Evolutionary conservation across 2,329 filamentous ascomycete genomes (phyloP), one percentile per base, ranked within the genome.

Genomic region (Calonectria ilicicola): DNA sequence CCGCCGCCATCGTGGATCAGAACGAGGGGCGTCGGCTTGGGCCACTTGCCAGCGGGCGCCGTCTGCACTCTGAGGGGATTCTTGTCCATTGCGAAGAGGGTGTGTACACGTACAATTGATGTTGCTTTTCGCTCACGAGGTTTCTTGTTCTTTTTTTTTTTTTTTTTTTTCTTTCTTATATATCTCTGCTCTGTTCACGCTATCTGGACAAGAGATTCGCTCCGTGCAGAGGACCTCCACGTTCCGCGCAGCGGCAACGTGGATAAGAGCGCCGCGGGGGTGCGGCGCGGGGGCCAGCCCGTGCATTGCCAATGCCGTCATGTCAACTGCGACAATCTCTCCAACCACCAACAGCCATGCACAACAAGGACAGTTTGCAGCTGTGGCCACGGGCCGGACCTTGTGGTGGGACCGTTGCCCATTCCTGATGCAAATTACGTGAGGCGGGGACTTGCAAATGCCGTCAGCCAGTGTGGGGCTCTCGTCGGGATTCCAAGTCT

Each of bases 1-100:
- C 81, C 81, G 65, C 80, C 80, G 32, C 80, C 80, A 49, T 82
- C 80, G 72, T 82, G 81, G 65, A 82, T 78, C 27, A 82, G 70
- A 2, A 82, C 80, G 23, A 82, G 70, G 29, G 80, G 80, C 49
- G 70, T 62, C 5, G 67, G 65, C 53, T 68, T 68, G 51, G 65
- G 65, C 44, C 51, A 68, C 65, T 68, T 68, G 51, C 65, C 65
- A 29, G 42, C 40, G 42, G 65, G 65, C 53, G 65, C 51, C 14
- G 51, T 58, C 51, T 68, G 65, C 42, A 68, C 65, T 68, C 53
- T 68, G 32, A 68, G 65, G 51, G 65, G 65, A 32, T 68, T 68
- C 53, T 68, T 68, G 65, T 68, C 65, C 65, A 68, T 68, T 60
- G 53, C 47, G 42, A 62, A 51, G 23, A 23, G 12, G 21, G 1